A percentile compares a stretch with the other conserved stretches of the same genome.
phyloP scores from a whole-genome alignment of 108 stramenopile species.

The Skeletonema menzelii region DNA sequence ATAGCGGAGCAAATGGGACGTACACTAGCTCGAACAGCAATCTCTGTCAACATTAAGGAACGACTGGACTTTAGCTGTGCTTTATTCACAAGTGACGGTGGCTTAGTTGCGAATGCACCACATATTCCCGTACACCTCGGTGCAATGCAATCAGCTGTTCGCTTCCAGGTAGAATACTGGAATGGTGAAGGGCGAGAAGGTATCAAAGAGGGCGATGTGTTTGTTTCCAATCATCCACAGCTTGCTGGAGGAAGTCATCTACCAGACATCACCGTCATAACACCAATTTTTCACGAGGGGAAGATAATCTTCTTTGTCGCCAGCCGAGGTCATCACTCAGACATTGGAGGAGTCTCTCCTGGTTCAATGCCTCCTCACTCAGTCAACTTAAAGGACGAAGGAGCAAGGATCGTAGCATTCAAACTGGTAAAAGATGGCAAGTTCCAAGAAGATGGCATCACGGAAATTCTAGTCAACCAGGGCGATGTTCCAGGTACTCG shows the following conservation, averaged over 20 bases:
- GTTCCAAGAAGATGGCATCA: slow-evolving; percentile 96
- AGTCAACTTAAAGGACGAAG: slow-evolving; percentile 89
- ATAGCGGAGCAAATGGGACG: slow-evolving; percentile 99
- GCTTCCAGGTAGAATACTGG: slow-evolving; percentile 95
- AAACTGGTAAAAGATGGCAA: slow-evolving; percentile 91
- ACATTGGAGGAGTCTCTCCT: slow-evolving; percentile 94
- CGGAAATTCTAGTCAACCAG: slow-evolving; percentile 87
- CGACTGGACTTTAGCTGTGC: slow-evolving; percentile 98
- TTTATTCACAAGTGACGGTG: slow-evolving; percentile 93
- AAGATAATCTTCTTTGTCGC: slow-evolving; percentile 96
- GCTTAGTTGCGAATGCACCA: slow-evolving; percentile 98
- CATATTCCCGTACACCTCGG: slow-evolving; percentile 99
- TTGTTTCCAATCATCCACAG: slow-evolving; percentile 98
- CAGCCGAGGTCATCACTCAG: slow-evolving; percentile 95
- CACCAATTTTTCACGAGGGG: slow-evolving; percentile 92
- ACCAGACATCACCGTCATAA: slow-evolving; percentile 98
- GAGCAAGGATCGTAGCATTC: slow-evolving; percentile 97
- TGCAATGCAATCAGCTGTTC: slow-evolving; percentile 95
- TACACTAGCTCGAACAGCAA: slow-evolving; percentile 93
- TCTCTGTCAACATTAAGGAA: slow-evolving; percentile 99
- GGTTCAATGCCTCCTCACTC: slow-evolving; percentile 93
- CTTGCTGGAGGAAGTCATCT: slow-evolving; percentile 88
- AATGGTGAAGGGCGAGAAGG: slow-evolving; percentile 73
- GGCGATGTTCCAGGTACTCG: slow-evolving; percentile 88
- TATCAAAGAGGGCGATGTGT: slow-evolving; percentile 94